Conservation (phyloP, 148 eudicot species). For the Simmondsia chinensis region DNA sequence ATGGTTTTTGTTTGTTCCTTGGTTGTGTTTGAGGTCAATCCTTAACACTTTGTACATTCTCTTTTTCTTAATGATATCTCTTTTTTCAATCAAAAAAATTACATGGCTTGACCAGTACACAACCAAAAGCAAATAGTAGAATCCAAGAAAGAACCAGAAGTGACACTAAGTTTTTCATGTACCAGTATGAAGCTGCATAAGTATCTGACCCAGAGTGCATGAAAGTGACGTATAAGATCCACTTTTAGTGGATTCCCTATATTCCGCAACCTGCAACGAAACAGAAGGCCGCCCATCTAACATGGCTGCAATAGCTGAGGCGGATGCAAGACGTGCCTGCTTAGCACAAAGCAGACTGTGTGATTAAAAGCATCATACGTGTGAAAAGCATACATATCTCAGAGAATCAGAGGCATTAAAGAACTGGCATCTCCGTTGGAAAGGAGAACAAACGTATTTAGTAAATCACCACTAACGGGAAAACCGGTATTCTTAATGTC, state of each 20-base stretch:
- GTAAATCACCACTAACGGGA: too few relatives aligned
- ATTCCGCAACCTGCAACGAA: slow-evolving; percentile 90
- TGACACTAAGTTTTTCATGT: slow-evolving; percentile 1
- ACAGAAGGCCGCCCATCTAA: slow-evolving; percentile 85
- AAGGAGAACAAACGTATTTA: too few relatives aligned
- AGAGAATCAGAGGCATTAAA: background rate
- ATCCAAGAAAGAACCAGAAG: background rate
- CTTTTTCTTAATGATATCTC: too few relatives aligned
- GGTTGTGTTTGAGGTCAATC: too few relatives aligned
- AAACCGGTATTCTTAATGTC: too few relatives aligned
- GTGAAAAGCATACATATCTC: background rate
- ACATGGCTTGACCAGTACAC: too few relatives aligned
- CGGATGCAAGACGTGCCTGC: slow-evolving; percentile 83
- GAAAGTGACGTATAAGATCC: slow-evolving; percentile 90
- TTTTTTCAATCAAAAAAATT: too few relatives aligned
- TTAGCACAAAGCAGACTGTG: slow-evolving; percentile 12
- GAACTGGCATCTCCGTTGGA: too few relatives aligned
- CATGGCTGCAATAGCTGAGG: slow-evolving; percentile 74
- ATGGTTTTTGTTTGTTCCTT: too few relatives aligned
- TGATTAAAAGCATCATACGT: slow-evolving; percentile 1
- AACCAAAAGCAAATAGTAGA: slow-evolving; percentile 7
- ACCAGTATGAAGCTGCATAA: slow-evolving; percentile 95
- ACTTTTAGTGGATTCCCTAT: slow-evolving; percentile 55
- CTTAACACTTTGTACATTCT: too few relatives aligned
- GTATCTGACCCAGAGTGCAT: slow-evolving; percentile 91